phyloP scores from a whole-genome alignment of 345 rosid species.

The Pistacia atlantica region DNA sequence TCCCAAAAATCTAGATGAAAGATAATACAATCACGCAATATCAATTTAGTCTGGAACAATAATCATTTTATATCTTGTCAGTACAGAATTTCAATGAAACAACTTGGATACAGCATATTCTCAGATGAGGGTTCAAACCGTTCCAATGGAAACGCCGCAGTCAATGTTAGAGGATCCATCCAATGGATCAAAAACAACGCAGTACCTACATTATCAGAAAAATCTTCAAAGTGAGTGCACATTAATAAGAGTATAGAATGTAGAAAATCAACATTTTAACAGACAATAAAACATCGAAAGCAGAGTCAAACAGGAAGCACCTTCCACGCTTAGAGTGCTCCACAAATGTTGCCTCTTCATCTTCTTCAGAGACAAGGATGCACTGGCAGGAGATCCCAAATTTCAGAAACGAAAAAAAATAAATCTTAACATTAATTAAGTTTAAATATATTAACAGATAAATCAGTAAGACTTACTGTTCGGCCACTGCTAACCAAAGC shows the following conservation, averaged over 20 bases:
- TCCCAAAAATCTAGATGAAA: slow-evolving; percentile 84
- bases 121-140: slow-evolving; percentile 47
- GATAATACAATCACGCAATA: slow-evolving; percentile 32
- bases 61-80: slow-evolving; percentile 5
- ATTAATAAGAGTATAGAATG: neutral
- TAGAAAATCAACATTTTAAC: slow-evolving; percentile 1
- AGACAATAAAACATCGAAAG: slow-evolving; percentile 6
- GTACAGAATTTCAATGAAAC: slow-evolving; percentile 5
- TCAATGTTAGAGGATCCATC: slow-evolving; percentile 99
- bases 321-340: slow-evolving; percentile 77
- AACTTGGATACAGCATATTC: neutral
- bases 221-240: neutral
- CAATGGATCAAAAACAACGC: slow-evolving; percentile 96
- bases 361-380: slow-evolving; percentile 97
- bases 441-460: neutral
- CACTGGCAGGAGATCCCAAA: slow-evolving; percentile 48
- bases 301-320: slow-evolving; percentile 35
- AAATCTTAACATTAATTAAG: neutral
- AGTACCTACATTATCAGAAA: slow-evolving; percentile 54
- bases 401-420: slow-evolving; percentile 7
- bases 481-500: slow-evolving; percentile 96
- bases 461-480: slow-evolving; percentile 57
- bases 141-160: slow-evolving; percentile 97
- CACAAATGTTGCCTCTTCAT: slow-evolving; percentile 90
- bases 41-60: slow-evolving; percentile 23